phyloP scores from a whole-genome alignment of 2,329 filamentous ascomycete genomes.

The Hirsutella thompsonii region DNA sequence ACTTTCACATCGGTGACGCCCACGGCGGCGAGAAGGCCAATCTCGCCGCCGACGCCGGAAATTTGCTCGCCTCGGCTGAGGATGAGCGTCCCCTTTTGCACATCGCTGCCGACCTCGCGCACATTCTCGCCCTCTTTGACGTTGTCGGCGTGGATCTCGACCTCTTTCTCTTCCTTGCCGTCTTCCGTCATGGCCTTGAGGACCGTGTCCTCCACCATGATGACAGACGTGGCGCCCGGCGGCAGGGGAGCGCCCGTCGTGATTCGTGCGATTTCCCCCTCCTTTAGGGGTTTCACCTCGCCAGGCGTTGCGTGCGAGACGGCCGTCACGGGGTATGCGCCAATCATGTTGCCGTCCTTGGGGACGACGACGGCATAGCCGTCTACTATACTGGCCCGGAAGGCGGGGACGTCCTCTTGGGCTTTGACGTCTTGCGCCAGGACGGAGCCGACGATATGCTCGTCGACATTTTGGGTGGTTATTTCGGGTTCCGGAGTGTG shows the following conservation, averaged over 20 bases:
- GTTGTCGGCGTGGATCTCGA: slow-evolving; percentile 71
- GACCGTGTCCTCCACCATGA: slow-evolving; percentile 85
- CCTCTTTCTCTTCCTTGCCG: slow-evolving; percentile 69
- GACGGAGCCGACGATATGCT: slow-evolving; percentile 58
- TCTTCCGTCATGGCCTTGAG: slow-evolving; percentile 66
- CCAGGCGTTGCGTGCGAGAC: slow-evolving; percentile 76
- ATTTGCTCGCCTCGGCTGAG: slow-evolving; percentile 71
- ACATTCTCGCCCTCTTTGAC: slow-evolving; percentile 76
- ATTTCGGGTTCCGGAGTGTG: slow-evolving; percentile 54
- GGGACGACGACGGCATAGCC: slow-evolving; percentile 77
- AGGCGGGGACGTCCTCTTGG: slow-evolving; percentile 76
- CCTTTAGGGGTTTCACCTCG: slow-evolving; percentile 48
- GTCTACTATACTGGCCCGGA: slow-evolving; percentile 91
- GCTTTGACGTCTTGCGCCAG: slow-evolving; percentile 75
- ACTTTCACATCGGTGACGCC: slow-evolving; percentile 59
- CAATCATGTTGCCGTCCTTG: slow-evolving; percentile 51
- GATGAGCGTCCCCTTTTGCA: slow-evolving; percentile 55
- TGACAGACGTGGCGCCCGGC: slow-evolving; percentile 75
- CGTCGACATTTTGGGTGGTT: slow-evolving; percentile 46
- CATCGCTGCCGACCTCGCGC: slow-evolving; percentile 81
- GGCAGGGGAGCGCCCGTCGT: slow-evolving; percentile 91
- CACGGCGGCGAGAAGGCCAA: slow-evolving; percentile 78
- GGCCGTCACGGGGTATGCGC: slow-evolving; percentile 73
- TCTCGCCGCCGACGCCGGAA: slow-evolving; percentile 76
- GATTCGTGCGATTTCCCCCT: slow-evolving; percentile 74